A percentile compares a stretch with the other conserved stretches of the same genome.
Evolutionary conservation across 257 asterid species (phyloP).

Genomic region (Solanum sitiens): DNA sequence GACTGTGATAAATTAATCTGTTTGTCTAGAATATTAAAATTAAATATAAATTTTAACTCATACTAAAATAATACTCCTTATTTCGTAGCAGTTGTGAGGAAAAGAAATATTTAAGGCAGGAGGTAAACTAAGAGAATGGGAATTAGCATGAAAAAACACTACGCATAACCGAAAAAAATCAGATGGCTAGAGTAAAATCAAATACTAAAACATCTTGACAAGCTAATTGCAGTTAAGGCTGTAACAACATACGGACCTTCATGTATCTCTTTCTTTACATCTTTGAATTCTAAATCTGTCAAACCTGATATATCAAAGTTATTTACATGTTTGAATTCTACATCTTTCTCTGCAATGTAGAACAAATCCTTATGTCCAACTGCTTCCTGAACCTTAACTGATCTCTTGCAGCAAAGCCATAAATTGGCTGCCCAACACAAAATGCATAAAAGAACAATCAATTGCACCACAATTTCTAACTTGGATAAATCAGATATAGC

Average conservation of each 20-base stretch:
- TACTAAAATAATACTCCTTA: neutral
- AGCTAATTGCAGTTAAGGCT: neutral
- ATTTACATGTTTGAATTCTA: conserved; percentile 81
- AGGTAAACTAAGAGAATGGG: neutral
- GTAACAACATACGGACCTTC: conserved; percentile 33
- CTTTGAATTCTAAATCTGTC: conserved; percentile 24
- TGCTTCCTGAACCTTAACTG: conserved; percentile 71
- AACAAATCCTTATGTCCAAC: conserved; percentile 88
- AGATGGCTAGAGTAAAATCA: neutral
- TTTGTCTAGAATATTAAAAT: neutral
- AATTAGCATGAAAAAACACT: neutral
- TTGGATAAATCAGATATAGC: neutral
- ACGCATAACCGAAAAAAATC: neutral
- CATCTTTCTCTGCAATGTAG: conserved; percentile 76
- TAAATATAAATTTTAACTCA: neutral
- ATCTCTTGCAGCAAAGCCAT: conserved; percentile 86
- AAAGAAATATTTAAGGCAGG: neutral
- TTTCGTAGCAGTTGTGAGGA: neutral
- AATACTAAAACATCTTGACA: neutral
- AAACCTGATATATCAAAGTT: neutral
- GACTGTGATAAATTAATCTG: conserved; percentile 14
- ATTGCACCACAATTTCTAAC: neutral
- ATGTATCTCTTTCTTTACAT: conserved; percentile 80
- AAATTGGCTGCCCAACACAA: conserved; percentile 45
- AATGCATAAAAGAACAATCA: neutral